Evolutionary conservation across 2,329 filamentous ascomycete genomes (phyloP), one percentile per base, ranked within the genome.

Genomic region (Colletotrichum tanaceti): DNA sequence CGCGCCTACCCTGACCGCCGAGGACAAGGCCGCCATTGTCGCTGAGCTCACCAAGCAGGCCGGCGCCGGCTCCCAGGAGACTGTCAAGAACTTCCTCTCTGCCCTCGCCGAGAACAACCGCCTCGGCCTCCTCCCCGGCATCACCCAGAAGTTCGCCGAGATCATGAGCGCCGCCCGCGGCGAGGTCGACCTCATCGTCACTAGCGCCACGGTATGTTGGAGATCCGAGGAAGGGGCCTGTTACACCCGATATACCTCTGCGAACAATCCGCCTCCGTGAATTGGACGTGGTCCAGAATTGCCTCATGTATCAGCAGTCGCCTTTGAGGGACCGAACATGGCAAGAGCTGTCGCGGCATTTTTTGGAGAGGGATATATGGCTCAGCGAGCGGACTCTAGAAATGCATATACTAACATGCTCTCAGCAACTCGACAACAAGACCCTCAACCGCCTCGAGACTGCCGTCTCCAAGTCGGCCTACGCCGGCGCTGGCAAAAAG

Each of bases 31-130:
- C 75, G 86, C 91, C 82, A 93, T 99, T 78, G 84, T 98, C 71
- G 84, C 88, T 77, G 95, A 98, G 87, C 89, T 99, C 75, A 87
- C 91, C 83, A 97, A 97, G 89, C 87, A 90, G 78, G 85, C 91
- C 73, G 91, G 91, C 75, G 82, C 83, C 74, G 80, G 83, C 72
- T 87, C 90, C 80, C 93, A 92, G 79, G 89, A 93, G 79, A 93
- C 94, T 72, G 85, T 98, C 82, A 94, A 96, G 90, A 97, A 98
- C 89, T 94, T 99, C 86, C 89, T 99, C 75, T 79, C 85, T 66
- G 92, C 95, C 66, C 89, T 99, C 68, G 95, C 96, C 74, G 93
- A 96, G 85, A 97, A 99, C 90, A 99, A 99, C 90, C 90, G 96
- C 74, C 87, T 99, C 74, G 90, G 90, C 73, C 85, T 96, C 72